These are phyloP conservation scores for Capniomyces stellatus DNA, from an alignment of 371 early-diverging fungal genomes.

Conservation along the genomic window DNA sequence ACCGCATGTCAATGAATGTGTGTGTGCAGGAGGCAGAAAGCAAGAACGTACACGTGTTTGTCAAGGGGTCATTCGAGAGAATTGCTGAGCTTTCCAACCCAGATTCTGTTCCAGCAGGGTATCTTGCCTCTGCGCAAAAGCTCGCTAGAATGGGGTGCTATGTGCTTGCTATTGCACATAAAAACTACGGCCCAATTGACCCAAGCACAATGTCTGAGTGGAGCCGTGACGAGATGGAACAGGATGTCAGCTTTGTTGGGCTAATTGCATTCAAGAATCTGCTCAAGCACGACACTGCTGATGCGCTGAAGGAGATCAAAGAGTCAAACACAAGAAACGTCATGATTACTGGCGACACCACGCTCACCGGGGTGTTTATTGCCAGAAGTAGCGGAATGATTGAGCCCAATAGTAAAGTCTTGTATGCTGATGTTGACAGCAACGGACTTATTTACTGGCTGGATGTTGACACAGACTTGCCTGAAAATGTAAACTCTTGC, in stretches of 20 bases:
- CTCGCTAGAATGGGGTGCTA: constrained; percentile 55
- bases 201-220: constrained; percentile 14
- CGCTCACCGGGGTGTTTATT: constrained; percentile 71
- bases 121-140: constrained; percentile 24
- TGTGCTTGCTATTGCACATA: constrained; percentile 49
- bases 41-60: constrained; percentile 36
- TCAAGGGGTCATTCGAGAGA: constrained; percentile 65
- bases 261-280: constrained; percentile 67
- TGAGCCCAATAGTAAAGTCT: constrained; percentile 22
- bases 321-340: constrained; percentile 51
- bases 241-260: constrained; percentile 33
- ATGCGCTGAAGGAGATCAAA: constrained; percentile 47
- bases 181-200: constrained; percentile 26
- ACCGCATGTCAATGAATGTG: constrained; percentile 68
- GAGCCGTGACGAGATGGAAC: constrained; percentile 42
- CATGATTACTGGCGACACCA: constrained; percentile 89
- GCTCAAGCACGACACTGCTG: constrained; percentile 50
- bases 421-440: constrained; percentile 34
- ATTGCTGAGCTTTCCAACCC: constrained; percentile 26
- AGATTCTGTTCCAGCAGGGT: constrained; percentile 32
- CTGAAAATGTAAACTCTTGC: constrained; percentile 32
- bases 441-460: constrained; percentile 7
- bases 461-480: no score
- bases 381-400: constrained; percentile 65
- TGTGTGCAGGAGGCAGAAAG: constrained; percentile 39